Evolutionary conservation across 805 yeast species (phyloP).

Genomic region (Metschnikowia matae): DNA sequence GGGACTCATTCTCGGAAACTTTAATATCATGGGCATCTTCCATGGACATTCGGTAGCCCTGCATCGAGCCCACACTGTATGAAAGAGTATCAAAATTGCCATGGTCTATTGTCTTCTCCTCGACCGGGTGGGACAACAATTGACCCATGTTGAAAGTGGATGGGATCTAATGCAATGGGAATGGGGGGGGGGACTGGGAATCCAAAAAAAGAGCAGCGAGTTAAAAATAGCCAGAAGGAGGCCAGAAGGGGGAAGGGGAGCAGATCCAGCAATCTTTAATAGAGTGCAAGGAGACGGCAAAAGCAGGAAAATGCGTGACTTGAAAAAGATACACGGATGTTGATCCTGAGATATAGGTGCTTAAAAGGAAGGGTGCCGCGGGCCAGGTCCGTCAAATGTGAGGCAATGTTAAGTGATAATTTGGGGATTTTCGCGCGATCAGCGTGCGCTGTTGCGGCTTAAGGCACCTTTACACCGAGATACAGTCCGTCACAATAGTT

Average conservation of each 20-base stretch:
- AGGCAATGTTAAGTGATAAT: conserved; percentile 1
- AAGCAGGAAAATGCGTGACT: background rate
- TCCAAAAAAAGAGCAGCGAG: background rate
- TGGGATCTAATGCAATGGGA: background rate
- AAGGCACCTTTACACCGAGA: background rate
- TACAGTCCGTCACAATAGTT: background rate
- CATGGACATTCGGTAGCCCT: conserved; percentile 70
- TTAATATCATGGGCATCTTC: conserved; percentile 68
- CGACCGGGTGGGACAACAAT: conserved; percentile 67
- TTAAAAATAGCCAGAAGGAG: background rate
- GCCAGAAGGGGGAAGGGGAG: background rate
- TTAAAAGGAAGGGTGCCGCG: conserved; percentile 1
- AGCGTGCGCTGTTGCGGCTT: conserved; percentile 3
- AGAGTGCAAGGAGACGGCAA: background rate
- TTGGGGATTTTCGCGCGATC: conserved; percentile 1
- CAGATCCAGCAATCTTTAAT: background rate
- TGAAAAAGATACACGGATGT: background rate
- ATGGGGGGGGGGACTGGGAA: background rate
- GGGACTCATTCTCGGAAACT: conserved; percentile 39
- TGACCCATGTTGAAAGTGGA: conserved; percentile 54
- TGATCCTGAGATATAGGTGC: background rate
- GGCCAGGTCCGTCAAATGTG: background rate
- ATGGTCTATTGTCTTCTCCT: conserved; percentile 58
- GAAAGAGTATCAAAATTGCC: conserved; percentile 43
- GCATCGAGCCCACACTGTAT: conserved; percentile 71